Percentiles rank a stretch among this genome's conserved stretches.
Evolutionary conservation across 495 filamentous ascomycete species (phyloP).

Genomic region (Penicillium cosmopolitanum): DNA sequence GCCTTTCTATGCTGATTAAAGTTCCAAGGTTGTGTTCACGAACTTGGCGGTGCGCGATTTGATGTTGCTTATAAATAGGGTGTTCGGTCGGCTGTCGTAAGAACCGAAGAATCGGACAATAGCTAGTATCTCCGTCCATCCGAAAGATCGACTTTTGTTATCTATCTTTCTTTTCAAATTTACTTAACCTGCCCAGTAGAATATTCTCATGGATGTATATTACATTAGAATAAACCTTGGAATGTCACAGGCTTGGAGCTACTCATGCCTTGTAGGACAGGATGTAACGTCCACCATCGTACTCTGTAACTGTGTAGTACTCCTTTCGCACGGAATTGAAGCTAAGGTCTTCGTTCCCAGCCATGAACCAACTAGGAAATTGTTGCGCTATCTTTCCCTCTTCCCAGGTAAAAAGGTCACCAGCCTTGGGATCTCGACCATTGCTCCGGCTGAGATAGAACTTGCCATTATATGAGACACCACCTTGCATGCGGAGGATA

Average conservation of each 20-base stretch:
- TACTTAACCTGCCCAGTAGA: too few species aligned
- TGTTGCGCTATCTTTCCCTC: constrained; percentile 14
- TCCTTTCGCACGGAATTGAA: constrained; percentile 23
- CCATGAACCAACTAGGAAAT: constrained; percentile 20
- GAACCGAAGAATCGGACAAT: neutral
- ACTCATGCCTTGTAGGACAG: constrained; percentile 24
- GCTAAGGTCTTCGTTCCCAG: constrained; percentile 30
- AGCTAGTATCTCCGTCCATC: too few species aligned
- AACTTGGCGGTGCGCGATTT: neutral
- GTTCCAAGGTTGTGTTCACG: too few species aligned
- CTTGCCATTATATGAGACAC: constrained; percentile 19
- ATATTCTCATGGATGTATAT: too few species aligned
- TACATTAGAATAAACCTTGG: too few species aligned
- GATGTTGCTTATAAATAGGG: neutral
- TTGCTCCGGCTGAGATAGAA: constrained; percentile 30
- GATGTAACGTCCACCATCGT: constrained; percentile 20
- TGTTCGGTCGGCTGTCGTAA: neutral
- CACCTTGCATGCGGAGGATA: constrained; percentile 27
- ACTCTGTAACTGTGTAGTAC: constrained; percentile 34
- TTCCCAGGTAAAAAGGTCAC: constrained; percentile 28
- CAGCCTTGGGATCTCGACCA: constrained; percentile 16
- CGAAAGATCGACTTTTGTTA: too few species aligned
- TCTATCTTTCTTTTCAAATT: too few species aligned
- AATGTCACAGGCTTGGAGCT: too few species aligned
- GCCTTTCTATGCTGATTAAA: too few species aligned